phyloP scores from a whole-genome alignment of 2,329 filamentous ascomycete species.

The Microsporum audouinii region DNA sequence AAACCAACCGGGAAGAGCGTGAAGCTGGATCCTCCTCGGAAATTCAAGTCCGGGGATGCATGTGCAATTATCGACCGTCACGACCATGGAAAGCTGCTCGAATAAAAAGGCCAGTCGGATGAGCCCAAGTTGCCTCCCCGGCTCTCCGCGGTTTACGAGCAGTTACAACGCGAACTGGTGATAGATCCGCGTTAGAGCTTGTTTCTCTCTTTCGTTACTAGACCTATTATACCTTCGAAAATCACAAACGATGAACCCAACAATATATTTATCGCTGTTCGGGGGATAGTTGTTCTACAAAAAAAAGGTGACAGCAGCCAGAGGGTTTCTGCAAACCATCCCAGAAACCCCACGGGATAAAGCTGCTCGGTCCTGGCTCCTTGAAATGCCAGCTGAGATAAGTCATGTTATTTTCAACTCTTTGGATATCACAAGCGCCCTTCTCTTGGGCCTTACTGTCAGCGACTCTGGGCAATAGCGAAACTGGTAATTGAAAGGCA shows the following conservation, averaged over 20 bases:
- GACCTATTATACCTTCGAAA: slow-evolving; percentile 13
- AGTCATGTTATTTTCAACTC: too few relatives aligned
- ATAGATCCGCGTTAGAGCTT: slow-evolving; percentile 12
- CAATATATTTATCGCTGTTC: background rate
- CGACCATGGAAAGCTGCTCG: background rate
- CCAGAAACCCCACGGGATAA: background rate
- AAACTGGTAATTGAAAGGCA: slow-evolving; percentile 14
- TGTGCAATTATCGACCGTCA: background rate
- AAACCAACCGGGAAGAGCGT: too few relatives aligned
- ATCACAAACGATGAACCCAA: background rate
- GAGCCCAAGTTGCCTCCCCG: background rate
- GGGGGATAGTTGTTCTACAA: background rate
- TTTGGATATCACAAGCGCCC: too few relatives aligned
- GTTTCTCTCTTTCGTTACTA: slow-evolving; percentile 12
- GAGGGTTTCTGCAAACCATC: too few relatives aligned
- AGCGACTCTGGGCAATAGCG: background rate
- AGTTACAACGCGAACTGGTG: background rate
- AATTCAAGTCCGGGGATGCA: background rate
- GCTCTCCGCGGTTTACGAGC: background rate
- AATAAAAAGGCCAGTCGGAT: background rate
- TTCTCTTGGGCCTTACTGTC: too few relatives aligned
- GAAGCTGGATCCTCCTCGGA: background rate
- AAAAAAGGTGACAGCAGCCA: background rate
- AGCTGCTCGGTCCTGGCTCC: slow-evolving; percentile 4
- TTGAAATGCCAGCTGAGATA: slow-evolving; percentile 11